Evolutionary conservation across 2,329 filamentous ascomycete genomes (phyloP).

Genomic region (Sporothrix brunneoviolacea): DNA sequence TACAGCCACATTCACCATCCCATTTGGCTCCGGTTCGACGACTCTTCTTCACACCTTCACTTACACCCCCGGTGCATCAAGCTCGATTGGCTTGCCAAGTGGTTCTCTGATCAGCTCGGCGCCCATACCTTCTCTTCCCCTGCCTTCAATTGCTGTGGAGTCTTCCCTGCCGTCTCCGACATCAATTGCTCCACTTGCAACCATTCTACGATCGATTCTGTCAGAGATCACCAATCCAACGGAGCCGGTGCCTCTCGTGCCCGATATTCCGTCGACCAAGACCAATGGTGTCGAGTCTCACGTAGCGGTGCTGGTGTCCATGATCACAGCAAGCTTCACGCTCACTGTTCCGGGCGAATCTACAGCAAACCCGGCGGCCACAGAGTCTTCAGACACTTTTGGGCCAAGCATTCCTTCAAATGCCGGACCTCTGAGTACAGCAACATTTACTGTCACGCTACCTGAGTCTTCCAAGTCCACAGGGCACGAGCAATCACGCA

Average conservation of each 20-base stretch:
- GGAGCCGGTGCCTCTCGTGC: too few species aligned
- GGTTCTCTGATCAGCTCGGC: background rate
- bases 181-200: too few species aligned
- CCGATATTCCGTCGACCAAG: too few species aligned
- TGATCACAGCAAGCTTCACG: constrained; percentile 20
- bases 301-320: background rate
- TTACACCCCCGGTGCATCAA: background rate
- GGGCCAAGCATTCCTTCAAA: background rate
- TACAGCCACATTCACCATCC: constrained; percentile 13
- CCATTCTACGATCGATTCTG: too few species aligned
- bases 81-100: too few species aligned
- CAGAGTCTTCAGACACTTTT: too few species aligned
- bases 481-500: too few species aligned
- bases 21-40: background rate
- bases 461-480: background rate
- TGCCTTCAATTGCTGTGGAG: too few species aligned
- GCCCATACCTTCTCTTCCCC: too few species aligned
- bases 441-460: constrained; percentile 9
- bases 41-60: constrained; percentile 14
- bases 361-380: background rate
- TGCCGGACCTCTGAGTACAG: constrained; percentile 8
- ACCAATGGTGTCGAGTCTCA: too few species aligned
- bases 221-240: too few species aligned
- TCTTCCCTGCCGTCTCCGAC: too few species aligned
- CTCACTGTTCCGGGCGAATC: constrained; percentile 10